Base-by-base conservation (phyloP, 495 filamentous ascomycete species). In the Rostrohypoxylon terebratum region DNA sequence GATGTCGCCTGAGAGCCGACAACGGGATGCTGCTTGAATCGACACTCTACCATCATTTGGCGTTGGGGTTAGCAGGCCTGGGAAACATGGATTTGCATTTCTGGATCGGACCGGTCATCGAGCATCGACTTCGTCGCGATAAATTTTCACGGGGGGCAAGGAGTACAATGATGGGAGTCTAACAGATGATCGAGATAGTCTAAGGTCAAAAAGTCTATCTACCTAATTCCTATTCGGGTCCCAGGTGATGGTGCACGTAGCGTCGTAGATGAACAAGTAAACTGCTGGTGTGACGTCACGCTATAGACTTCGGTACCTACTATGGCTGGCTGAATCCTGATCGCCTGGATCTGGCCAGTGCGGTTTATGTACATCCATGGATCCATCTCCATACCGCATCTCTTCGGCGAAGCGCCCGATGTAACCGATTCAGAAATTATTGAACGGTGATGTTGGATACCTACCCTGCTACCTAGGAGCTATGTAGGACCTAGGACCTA, bases 1-100 rank as follows among this genome's bases (percentile, higher is more conserved):
- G 38, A 69, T 62, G 38, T 69, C 62, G 21, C 66, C 57, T 14
- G 69, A 62, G n/a, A 68, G 55, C 20, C 50, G 40, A 13, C 33
- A 51, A 48, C 61, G 23, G 3, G 45, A 31, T 3, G 61, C 57
- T 20, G 28, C 42, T 21, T 65, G 44, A 55, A 11, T 16, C 25
- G 20, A 50, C 42, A 16, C n/a, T 65, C 18, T 53, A 59, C 11
- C 7, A 45, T 14, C n/a, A 53, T 51, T 51, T 60, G 70, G 65
- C 47, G 53, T 65, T 34, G 11, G 58, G 50, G 33, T 38, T 68
- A 40, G 47, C 20, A n/a, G 10, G 51, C n/a, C 14, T 55, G 34
- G 28, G 51, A n/a, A 28, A 10, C 6, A 36, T 21, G 18, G 11
- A 55, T 55, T 55, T 55, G 51, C n/a, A 33, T 44, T 5, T 20